Evolutionary conservation across 2,329 filamentous ascomycete species (phyloP), one percentile per base, ranked within the genome.

Genomic region (Talaromyces amestolkiae): DNA sequence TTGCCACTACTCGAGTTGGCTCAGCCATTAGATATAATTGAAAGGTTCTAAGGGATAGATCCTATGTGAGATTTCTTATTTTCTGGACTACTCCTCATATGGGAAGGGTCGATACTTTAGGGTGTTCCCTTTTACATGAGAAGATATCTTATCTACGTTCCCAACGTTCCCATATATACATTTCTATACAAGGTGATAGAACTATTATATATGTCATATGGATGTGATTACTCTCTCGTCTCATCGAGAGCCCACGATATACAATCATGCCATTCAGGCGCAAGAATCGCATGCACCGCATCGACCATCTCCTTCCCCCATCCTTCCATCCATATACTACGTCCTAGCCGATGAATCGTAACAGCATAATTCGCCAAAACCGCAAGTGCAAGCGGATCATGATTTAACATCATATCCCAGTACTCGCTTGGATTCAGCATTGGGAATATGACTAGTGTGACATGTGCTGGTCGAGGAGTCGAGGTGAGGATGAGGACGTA

Each of bases 291-390:
- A 33, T 24, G 64, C 37, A 65, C 59, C 17, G 64, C 64, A 3
- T 65, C 58, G 31, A 65, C 47, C 17, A 43, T 62, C 17, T 65
- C 58, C 39, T 56, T 65, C 17, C 64, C 64, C 64, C 58, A 65
- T 39, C 64, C 64, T 31, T 62, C 58, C 13, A 65, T 3, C 64
- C 64, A 65, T 47, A 65, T 58, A 58, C 41, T 61, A 35, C 58
- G 19, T 19, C 41, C 62, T 33, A 58, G 17, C 43, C 59, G 37
- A 10, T 65, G 41, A 43, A 65, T 37, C 7, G 45, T 58, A 13
- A 65, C 64, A 11, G 51, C 64, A 53, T 56, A 65, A n/a, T 66
- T 66, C 1, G 64, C 64, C 13, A 66, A 53, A 17, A 66, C 49
- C 31, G 64, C 64, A 27, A 66, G 27, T 51, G 64, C 64, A 7